phyloP scores from a whole-genome alignment of 2,329 filamentous ascomycete species.

The Ilyonectria mors-panacis region DNA sequence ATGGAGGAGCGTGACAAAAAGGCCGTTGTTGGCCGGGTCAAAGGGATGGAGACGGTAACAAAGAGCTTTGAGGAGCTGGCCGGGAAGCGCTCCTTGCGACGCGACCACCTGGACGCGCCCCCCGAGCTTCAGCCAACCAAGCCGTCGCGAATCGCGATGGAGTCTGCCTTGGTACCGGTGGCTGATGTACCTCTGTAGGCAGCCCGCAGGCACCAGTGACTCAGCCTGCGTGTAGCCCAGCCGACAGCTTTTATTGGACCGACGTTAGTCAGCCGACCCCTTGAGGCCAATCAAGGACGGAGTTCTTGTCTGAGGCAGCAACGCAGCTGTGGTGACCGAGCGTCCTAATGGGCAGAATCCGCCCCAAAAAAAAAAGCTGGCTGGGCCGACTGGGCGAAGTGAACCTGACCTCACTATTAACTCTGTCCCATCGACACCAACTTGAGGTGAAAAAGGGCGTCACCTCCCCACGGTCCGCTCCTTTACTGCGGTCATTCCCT shows the following conservation, averaged over 20 bases:
- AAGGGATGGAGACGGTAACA: slow-evolving; percentile 9
- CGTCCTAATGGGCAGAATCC: slow-evolving; percentile 31
- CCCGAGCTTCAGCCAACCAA: slow-evolving; percentile 4
- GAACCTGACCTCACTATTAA: slow-evolving; percentile 46
- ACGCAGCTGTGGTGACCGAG: slow-evolving; percentile 42
- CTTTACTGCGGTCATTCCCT: slow-evolving; percentile 33
- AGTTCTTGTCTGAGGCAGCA: slow-evolving; percentile 57
- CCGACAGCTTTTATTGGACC: slow-evolving; percentile 48
- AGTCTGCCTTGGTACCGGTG: slow-evolving; percentile 49
- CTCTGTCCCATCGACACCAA: slow-evolving; percentile 44
- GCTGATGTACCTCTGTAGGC: slow-evolving; percentile 46
- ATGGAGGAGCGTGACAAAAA: slow-evolving; percentile 37
- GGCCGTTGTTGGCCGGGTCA: slow-evolving; percentile 18
- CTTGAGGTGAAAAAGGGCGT: slow-evolving; percentile 51
- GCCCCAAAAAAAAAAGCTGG: slow-evolving; percentile 54
- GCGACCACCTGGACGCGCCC: slow-evolving; percentile 34
- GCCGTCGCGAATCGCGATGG: slow-evolving; percentile 11
- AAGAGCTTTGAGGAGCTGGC: slow-evolving; percentile 9
- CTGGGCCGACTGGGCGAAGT: slow-evolving; percentile 40
- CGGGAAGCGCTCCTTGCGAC: neutral
- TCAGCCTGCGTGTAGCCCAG: slow-evolving; percentile 39
- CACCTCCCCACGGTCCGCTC: slow-evolving; percentile 40
- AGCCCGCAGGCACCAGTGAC: slow-evolving; percentile 51
- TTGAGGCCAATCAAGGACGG: slow-evolving; percentile 49
- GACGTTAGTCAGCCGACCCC: slow-evolving; percentile 42